Evolutionary conservation across 148 eudicot species (phyloP), one percentile per base, ranked within the genome.

Genomic region (Chenopodium quinoa): DNA sequence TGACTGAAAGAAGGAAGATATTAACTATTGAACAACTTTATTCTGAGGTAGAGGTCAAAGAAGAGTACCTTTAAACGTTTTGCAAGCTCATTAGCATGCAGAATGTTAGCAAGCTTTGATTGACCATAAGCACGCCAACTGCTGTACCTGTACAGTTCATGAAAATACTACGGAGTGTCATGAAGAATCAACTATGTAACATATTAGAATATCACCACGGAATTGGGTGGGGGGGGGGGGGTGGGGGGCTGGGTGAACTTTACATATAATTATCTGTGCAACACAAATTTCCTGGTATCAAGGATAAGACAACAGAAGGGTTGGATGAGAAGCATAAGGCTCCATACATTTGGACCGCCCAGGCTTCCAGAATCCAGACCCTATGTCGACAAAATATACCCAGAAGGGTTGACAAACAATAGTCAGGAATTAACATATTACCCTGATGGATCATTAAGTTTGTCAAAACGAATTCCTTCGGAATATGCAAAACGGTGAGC

Each of bases 71-170:
- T 91, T 34, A 94, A 82, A n/a, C 82, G 89, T 75, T 91, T 87
- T 7, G 97, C 83, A 63, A 94, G 88, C 80, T 94, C 93, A 72
- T 89, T 89, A 82, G 93, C 91, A 88, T 94, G 98, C 80, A 94
- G 86, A 81, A 92, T 82, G 56, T 94, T 94, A 47, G 98, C 89
- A 83, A 94, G 93, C 88, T 94, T 94, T 75, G 98, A 92, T 80
- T 94, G 98, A 81, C 98, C 98, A 75, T 94, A 94, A 4, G 98
- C 97, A 64, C 88, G 80, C 75, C 88, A 81, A 47, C 86, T 87
- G 66, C 72, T 83, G 83, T 94, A 94, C 67, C 98, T 94, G 93
- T 52, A 84, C 44, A 58, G 52, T 12, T 37, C 62, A 74, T 60
- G 62, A 67, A 79, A 20, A 67, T 52, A 62, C 20, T 79, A 60